Percentiles rank a stretch among this genome's conserved stretches.
Conservation (phyloP, 2,329 filamentous ascomycete species). For the Aciculosporium take region DNA sequence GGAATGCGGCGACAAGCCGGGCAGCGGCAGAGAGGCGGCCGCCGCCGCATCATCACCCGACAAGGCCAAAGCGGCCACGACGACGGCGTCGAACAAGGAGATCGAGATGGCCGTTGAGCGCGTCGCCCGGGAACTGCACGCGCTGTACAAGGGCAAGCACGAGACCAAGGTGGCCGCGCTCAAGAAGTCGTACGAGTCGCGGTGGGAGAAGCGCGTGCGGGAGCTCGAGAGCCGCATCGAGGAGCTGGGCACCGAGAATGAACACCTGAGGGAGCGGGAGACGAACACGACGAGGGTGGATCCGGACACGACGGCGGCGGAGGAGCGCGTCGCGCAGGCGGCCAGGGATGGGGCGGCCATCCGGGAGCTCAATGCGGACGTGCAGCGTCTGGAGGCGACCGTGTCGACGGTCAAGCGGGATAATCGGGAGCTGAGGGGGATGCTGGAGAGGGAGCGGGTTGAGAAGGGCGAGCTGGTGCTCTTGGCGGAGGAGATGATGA, state of each 20-base stretch:
- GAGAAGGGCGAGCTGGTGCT: slow-evolving; percentile 76
- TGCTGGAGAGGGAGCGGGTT: slow-evolving; percentile 60
- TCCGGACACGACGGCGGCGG: slow-evolving; percentile 28
- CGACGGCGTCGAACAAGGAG: slow-evolving; percentile 35
- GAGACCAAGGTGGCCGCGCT: slow-evolving; percentile 89
- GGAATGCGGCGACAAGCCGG: slow-evolving; percentile 20
- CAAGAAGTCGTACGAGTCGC: slow-evolving; percentile 69
- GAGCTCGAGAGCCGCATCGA: slow-evolving; percentile 62
- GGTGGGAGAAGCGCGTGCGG: slow-evolving; percentile 77
- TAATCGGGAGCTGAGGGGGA: slow-evolving; percentile 47
- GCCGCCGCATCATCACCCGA: slow-evolving; percentile 25
- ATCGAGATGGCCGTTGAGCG: slow-evolving; percentile 79
- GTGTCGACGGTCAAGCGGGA: slow-evolving; percentile 55
- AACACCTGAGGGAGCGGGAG: slow-evolving; percentile 53
- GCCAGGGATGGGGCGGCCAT: slow-evolving; percentile 53
- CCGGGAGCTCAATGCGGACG: slow-evolving; percentile 55
- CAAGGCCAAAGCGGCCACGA: slow-evolving; percentile 21
- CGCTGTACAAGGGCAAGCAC: slow-evolving; percentile 92
- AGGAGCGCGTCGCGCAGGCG: slow-evolving; percentile 42
- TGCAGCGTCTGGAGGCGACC: slow-evolving; percentile 62
- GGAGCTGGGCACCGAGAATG: slow-evolving; percentile 58
- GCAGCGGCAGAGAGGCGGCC: too few relatives aligned
- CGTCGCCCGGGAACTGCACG: slow-evolving; percentile 84
- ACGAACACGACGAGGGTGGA: slow-evolving; percentile 48
- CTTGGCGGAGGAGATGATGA: slow-evolving; percentile 73